phyloP scores from a whole-genome alignment of 495 filamentous ascomycete species.

The Aspergillus sparsus region DNA sequence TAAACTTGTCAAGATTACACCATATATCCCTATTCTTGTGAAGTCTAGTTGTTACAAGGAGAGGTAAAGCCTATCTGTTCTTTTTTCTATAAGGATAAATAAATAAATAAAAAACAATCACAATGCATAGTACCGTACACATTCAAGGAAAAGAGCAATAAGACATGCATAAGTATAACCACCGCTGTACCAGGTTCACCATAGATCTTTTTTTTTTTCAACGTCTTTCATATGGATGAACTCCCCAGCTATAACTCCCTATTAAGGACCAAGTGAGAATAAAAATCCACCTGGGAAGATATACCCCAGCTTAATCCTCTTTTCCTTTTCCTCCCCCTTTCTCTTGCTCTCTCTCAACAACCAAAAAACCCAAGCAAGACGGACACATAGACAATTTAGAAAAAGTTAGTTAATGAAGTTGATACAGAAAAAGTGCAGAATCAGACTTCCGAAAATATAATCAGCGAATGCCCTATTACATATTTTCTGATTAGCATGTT shows the following conservation, averaged over 20 bases:
- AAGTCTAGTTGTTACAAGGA: too few relatives aligned
- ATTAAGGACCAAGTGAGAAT: neutral
- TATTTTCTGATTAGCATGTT: neutral
- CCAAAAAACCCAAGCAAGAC: neutral
- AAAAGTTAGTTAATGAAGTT: constrained; percentile 91
- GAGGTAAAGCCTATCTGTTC: too few relatives aligned
- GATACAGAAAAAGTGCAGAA: constrained; percentile 98
- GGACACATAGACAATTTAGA: too few relatives aligned
- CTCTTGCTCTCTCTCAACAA: neutral
- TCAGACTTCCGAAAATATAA: constrained; percentile 89
- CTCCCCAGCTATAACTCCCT: too few relatives aligned
- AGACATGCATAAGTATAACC: too few relatives aligned
- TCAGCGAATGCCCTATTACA: constrained; percentile 85
- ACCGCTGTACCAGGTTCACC: too few relatives aligned
- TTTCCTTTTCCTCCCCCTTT: constrained; percentile 4
- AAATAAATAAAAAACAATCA: too few relatives aligned
- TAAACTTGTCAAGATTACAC: too few relatives aligned
- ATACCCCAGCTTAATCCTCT: neutral
- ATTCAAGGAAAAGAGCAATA: too few relatives aligned
- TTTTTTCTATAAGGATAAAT: too few relatives aligned
- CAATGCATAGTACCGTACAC: too few relatives aligned
- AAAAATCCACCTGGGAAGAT: constrained; percentile 13
- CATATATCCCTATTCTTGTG: too few relatives aligned
- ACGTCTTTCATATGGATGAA: neutral
- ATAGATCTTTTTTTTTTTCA: neutral